Base-by-base conservation (phyloP, 2,329 filamentous ascomycete genomes). In the Aspergillus pseudoviridinutans region DNA sequence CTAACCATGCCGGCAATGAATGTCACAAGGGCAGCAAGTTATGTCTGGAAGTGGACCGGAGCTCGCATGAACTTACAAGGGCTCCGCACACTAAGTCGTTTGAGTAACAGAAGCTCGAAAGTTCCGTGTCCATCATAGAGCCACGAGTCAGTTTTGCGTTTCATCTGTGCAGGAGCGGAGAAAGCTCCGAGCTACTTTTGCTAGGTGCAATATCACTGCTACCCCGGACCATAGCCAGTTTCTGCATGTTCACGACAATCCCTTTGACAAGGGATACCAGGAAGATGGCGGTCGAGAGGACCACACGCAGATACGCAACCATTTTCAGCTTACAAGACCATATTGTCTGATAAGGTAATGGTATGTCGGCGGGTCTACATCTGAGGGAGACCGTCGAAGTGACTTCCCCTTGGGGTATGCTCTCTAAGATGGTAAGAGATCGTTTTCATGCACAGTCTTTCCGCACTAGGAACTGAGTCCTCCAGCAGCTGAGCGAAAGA, bases 171-270 rank as follows among this genome's bases (percentile, higher is more conserved):
- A 27, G 4, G 35, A 44, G 58, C 58, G 62, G 62, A 64, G 60
- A 17, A 52, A 49, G 42, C 60, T 63, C 62, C 60, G 62, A 59
- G 49, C 42, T 50, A 32, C 56, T 51, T 57, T 32, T 55, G 55
- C 55, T 20, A 42, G 41, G 38, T 46, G 50, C 9, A 27, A 20
- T 53, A 44, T 49, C 46, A 22, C 29, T 49, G 49, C 57, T 41
- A 42, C 50, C 14, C 25, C 14, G 44, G 28, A 42, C 53, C 38
- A 47, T 47, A 47, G 10, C 44, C 20, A 9, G n/a, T 24, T 46
- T 46, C 42, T 24, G 42, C 42, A 46, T 24, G 10, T 24, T 24
- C n/a, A 20, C 42, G 12, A 5, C 22, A 47, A 14, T 17, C 10
- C 9, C 22, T 27, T 14, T 12, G 25, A 47, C 22, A 47, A 27